A percentile compares a stretch with the other conserved stretches of the same genome.
These are phyloP conservation scores for Circinella umbellata DNA, from an alignment of 371 early-diverging fungal genomes.

Conservation along the genomic window DNA sequence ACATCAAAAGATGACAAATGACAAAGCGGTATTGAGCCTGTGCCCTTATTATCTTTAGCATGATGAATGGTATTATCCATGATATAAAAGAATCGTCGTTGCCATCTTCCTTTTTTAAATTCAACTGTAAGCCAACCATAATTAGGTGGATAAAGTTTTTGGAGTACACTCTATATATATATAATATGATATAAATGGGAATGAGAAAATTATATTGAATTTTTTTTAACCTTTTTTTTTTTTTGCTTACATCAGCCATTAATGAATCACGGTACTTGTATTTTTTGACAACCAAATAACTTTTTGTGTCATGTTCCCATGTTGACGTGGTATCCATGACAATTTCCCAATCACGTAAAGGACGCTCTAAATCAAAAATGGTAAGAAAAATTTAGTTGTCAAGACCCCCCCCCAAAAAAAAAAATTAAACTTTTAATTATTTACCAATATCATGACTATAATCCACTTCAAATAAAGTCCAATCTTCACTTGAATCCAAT, in stretches of 20 bases:
- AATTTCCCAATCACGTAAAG: slow-evolving; percentile 89
- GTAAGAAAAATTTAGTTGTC: not conserved
- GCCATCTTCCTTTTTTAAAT: slow-evolving; percentile 79
- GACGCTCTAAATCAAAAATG: slow-evolving; percentile 69
- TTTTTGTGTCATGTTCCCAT: slow-evolving; percentile 78
- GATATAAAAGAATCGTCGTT: slow-evolving; percentile 69
- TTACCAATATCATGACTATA: slow-evolving; percentile 75
- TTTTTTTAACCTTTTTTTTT: not conserved
- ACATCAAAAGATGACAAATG: slow-evolving; percentile 78
- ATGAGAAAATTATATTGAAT: not conserved
- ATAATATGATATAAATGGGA: not conserved
- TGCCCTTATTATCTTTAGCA: slow-evolving; percentile 68
- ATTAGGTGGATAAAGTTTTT: slow-evolving; percentile 47
- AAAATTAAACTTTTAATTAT: slow-evolving; percentile 1
- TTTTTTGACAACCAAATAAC: slow-evolving; percentile 78
- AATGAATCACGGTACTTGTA: slow-evolving; percentile 61
- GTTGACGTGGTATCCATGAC: slow-evolving; percentile 76
- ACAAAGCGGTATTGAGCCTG: slow-evolving; percentile 68
- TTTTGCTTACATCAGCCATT: slow-evolving; percentile 45
- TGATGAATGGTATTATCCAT: slow-evolving; percentile 71
- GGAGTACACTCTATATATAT: slow-evolving; percentile 30
- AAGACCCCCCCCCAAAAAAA: too few species aligned
- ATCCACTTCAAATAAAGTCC: slow-evolving; percentile 91
- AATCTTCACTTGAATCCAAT: slow-evolving; percentile 65
- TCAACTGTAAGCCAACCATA: slow-evolving; percentile 76